Evolutionary conservation across 495 filamentous ascomycete species (phyloP).

Genomic region (Aspergillus biplanus): DNA sequence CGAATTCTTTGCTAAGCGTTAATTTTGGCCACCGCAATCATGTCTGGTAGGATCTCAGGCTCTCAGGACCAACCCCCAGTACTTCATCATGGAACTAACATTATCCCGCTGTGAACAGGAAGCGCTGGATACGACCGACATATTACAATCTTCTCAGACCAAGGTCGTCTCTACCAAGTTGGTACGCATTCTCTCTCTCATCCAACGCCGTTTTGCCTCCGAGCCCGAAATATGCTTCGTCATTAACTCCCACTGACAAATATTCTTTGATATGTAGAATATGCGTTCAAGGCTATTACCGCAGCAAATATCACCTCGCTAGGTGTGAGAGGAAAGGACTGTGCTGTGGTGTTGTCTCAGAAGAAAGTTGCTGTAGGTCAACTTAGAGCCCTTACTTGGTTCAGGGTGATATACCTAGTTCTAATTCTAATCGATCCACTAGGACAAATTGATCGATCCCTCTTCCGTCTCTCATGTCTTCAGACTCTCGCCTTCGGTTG

Average conservation of each 20-base stretch:
- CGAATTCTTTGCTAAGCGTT: conserved; percentile 14
- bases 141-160: conserved; percentile 99
- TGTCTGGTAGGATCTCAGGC: conserved; percentile 44
- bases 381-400: background rate
- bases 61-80: conserved; percentile 29
- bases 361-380: conserved; percentile 95
- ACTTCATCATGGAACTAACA: conserved; percentile 44
- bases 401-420: background rate
- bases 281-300: conserved; percentile 99
- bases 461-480: conserved; percentile 97
- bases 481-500: conserved; percentile 92
- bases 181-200: conserved; percentile 63
- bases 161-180: conserved; percentile 98
- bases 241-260: conserved; percentile 28
- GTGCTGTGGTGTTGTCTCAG: conserved; percentile 95
- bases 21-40: conserved; percentile 32
- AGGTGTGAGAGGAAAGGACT: conserved; percentile 93
- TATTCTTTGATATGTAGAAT: conserved; percentile 63
- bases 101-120: conserved; percentile 57
- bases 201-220: background rate
- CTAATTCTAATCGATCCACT: conserved; percentile 21
- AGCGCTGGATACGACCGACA: conserved; percentile 93
- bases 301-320: conserved; percentile 98
- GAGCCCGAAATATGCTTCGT: conserved; percentile 4
- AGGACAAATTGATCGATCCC: conserved; percentile 99